Base-by-base conservation (phyloP, 2,329 filamentous ascomycete genomes). In the Colletotrichum spinosum region DNA sequence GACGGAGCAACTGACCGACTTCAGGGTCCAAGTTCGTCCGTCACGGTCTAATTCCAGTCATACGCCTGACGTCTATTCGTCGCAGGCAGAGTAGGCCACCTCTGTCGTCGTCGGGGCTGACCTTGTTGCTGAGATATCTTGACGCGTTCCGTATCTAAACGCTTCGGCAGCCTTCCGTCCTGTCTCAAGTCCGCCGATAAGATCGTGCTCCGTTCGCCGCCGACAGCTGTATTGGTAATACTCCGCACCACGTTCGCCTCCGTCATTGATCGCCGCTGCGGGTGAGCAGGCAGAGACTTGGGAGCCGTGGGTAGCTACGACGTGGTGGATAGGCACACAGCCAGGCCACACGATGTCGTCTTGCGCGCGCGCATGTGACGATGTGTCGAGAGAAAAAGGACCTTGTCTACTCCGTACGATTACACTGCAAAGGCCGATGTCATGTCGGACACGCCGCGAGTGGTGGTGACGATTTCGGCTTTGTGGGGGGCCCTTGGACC, bases 191-290 rank as follows among this genome's bases (percentile, higher is more conserved):
- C 46, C 39, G 57, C 50, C 58, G 57, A 56, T 9, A 44, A 56
- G 48, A 35, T 39, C 35, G 37, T 17, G 25, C 12, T 9, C 25
- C 46, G 39, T 13, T 46, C 8, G 7, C 35, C 8, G 39, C 51
- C 46, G 45, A 25, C 12, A 17, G 35, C 37, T 12, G 25, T 44
- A 15, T 56, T 65, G 34, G 35, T 62, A 56, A 48, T 48, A 51
- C 10, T 39, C 7, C 57, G 61, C 38, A 25, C 25, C 25, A 25
- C 60, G 35, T 46, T 37, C 35, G n/a, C 34, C 49, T 25, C 15
- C 49, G 33, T 55, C 51, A 9, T 35, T 51, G 61, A 65, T 65
- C 62, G 58, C 49, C 52, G 41, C 57, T 65, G 62, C 52, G 25
- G 33, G 58, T 56, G 58, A 63, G 64, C 54, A 52, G 53, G 44